A percentile compares a stretch with the other conserved stretches of the same genome.
Evolutionary conservation across 2,329 filamentous ascomycete genomes (phyloP).

Genomic region (Talaromyces amestolkiae): DNA sequence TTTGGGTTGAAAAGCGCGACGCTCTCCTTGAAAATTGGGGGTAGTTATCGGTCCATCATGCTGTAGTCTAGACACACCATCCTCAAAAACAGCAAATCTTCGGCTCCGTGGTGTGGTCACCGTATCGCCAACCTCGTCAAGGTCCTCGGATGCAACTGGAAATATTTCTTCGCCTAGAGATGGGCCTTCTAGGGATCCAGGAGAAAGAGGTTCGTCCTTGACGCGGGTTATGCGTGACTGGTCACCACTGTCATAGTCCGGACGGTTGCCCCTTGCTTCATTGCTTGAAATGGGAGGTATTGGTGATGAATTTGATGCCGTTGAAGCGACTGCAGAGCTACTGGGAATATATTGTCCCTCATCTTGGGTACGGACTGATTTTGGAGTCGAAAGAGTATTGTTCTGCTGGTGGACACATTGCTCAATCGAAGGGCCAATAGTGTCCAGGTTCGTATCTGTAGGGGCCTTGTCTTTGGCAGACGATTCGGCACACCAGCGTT

Average conservation of each 20-base stretch:
- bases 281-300: neutral
- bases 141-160: constrained; percentile 59
- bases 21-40: constrained; percentile 13
- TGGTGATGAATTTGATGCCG: constrained; percentile 6
- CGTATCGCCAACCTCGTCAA: constrained; percentile 50
- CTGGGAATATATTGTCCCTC: neutral
- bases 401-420: neutral
- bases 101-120: constrained; percentile 44
- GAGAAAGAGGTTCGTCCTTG: constrained; percentile 38
- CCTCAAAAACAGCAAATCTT: constrained; percentile 9
- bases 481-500: constrained; percentile 21
- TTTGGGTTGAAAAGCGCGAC: constrained; percentile 27
- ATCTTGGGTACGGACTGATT: neutral
- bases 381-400: neutral
- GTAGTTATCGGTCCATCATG: neutral
- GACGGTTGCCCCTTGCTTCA: neutral
- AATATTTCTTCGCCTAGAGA: constrained; percentile 19
- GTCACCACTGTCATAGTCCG: constrained; percentile 15
- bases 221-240: constrained; percentile 26
- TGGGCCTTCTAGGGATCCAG: constrained; percentile 29
- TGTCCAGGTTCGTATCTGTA: neutral
- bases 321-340: constrained; percentile 2
- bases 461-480: neutral
- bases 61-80: constrained; percentile 5
- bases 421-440: neutral